Evolutionary conservation across 1,284 basidiomycete genomes (phyloP).

Genomic region (Termitomyces sp.): DNA sequence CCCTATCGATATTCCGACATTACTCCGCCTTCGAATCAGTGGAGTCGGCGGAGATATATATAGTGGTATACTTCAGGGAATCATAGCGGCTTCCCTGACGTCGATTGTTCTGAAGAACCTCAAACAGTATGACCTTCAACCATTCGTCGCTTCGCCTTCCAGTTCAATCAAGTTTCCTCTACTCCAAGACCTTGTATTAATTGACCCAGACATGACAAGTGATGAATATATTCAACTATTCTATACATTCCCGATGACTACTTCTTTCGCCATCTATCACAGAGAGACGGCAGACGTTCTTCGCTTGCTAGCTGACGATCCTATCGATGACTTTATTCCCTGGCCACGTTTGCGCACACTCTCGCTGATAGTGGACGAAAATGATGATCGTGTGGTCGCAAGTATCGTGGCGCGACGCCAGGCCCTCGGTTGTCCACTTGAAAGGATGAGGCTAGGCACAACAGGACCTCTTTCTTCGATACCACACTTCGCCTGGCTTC

Average conservation of each 20-base stretch:
- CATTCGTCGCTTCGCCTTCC: constrained; percentile 21
- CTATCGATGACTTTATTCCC: constrained; percentile 14
- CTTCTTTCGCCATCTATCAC: constrained; percentile 24
- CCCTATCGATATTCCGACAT: constrained; percentile 26
- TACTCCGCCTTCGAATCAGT: constrained; percentile 33
- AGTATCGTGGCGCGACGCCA: constrained; percentile 22
- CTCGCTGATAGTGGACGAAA: constrained; percentile 21
- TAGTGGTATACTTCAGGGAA: constrained; percentile 26
- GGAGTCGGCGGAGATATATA: constrained; percentile 29
- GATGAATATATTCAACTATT: constrained; percentile 27
- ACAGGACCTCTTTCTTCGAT: constrained; percentile 10
- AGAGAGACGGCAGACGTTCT: constrained; percentile 21
- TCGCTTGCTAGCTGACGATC: constrained; percentile 13
- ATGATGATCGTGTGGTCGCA: constrained; percentile 21
- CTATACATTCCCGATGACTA: constrained; percentile 28
- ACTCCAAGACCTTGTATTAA: constrained; percentile 29
- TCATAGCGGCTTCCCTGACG: constrained; percentile 31
- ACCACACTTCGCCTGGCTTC: constrained; percentile 10
- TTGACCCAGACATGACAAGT: constrained; percentile 31
- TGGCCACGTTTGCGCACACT: constrained; percentile 34
- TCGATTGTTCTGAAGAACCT: constrained; percentile 34
- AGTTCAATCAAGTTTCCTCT: constrained; percentile 23
- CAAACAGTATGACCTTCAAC: constrained; percentile 32
- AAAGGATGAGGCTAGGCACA: constrained; percentile 22
- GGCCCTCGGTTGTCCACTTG: constrained; percentile 20